A percentile compares a stretch with the other conserved stretches of the same genome.
phyloP scores from a whole-genome alignment of 73 alveolate species.

The Breviolum minutum region DNA sequence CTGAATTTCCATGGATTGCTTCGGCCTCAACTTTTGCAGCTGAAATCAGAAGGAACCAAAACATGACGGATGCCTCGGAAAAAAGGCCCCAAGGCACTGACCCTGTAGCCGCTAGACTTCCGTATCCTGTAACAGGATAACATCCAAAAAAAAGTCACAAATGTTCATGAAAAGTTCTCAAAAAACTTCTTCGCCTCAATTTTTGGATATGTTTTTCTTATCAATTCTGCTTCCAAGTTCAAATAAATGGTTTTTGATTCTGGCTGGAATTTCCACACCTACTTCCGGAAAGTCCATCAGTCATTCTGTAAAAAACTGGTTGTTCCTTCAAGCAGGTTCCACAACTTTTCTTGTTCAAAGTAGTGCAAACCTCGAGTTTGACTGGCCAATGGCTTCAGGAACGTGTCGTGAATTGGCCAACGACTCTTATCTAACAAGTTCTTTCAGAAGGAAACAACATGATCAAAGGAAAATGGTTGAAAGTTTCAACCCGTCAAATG shows the following conservation, averaged over 20 bases:
- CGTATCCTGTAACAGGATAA: conserved; percentile 8
- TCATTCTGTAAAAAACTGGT: background rate
- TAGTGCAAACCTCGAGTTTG: conserved; percentile 57
- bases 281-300: background rate
- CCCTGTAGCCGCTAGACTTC: conserved; percentile 81
- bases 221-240: no score
- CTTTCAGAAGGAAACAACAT: no score
- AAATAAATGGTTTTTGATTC: no score
- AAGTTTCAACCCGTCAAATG: no score
- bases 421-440: no score
- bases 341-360: conserved; percentile 77
- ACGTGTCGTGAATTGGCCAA: no score
- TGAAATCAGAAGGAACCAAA: background rate
- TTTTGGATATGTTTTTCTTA: no score
- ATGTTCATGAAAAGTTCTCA: background rate
- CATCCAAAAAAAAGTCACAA: background rate
- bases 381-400: background rate
- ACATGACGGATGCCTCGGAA: background rate
- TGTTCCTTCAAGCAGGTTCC: conserved; percentile 80
- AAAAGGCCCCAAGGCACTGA: background rate
- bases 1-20: conserved; percentile 48
- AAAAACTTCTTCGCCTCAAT: no score
- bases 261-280: no score
- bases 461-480: no score
- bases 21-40: background rate